phyloP scores from a whole-genome alignment of 768 basidiomycete species.

The Tricholoma flavovirens region DNA sequence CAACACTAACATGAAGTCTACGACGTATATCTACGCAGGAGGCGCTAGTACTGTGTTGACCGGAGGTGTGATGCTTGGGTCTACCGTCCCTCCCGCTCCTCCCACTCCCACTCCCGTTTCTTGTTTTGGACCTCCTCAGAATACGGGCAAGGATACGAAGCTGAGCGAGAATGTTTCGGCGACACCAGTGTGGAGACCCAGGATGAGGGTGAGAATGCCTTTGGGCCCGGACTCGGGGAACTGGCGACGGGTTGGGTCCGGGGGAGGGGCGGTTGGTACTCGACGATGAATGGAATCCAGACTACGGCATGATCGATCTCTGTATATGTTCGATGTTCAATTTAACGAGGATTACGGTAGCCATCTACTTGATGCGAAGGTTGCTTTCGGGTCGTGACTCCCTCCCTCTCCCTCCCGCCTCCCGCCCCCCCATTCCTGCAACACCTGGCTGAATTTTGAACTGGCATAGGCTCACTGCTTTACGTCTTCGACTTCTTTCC shows the following conservation, averaged over 20 bases:
- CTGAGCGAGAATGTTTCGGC: not conserved
- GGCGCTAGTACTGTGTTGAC: conserved; percentile 38
- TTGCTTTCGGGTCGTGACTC: too few relatives aligned
- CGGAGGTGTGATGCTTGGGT: conserved; percentile 41
- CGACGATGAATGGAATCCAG: too few relatives aligned
- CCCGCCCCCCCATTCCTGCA: too few relatives aligned
- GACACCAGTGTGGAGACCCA: not conserved
- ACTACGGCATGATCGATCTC: too few relatives aligned
- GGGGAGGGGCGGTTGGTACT: not conserved
- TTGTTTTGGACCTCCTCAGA: not conserved
- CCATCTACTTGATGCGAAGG: too few relatives aligned
- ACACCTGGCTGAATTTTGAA: too few relatives aligned
- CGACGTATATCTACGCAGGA: conserved; percentile 37
- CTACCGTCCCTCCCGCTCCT: too few relatives aligned
- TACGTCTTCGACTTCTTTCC: too few relatives aligned
- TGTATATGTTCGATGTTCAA: too few relatives aligned
- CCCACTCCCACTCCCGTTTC: not conserved
- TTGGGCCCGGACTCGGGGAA: not conserved
- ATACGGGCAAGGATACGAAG: not conserved
- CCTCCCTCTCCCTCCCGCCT: too few relatives aligned
- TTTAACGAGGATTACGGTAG: too few relatives aligned
- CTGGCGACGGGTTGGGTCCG: not conserved
- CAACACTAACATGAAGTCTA: conserved; percentile 20
- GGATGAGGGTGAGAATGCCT: not conserved
- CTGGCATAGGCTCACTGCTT: too few relatives aligned